Base-by-base conservation (phyloP, 2,329 filamentous ascomycete genomes). In the Gremmenia infestans region DNA sequence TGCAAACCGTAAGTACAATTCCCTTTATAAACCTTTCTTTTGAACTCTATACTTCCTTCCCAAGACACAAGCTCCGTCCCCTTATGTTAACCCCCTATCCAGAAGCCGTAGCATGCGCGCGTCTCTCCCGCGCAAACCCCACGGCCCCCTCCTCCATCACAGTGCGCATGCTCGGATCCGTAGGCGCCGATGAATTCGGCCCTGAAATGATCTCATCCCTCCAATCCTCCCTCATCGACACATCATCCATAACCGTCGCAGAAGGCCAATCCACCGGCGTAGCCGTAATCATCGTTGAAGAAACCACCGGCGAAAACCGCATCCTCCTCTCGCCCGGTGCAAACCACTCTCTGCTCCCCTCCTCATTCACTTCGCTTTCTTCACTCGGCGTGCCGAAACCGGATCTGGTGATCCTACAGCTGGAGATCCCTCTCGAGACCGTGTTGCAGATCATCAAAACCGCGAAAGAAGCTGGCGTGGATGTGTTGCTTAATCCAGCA, bases 401-500 rank as follows among this genome's bases (percentile, higher is more conserved):
- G 0, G 80, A 87, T 67, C 73, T 91, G 19, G 77, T 91, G 47
- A 79, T 91, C 58, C 78, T 91, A 78, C 88, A 92, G 76, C 81
- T 89, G n/a, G 88, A 92, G 72, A 88, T 90, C 35, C 87, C 87
- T 1, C 70, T 87, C 15, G 72, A 77, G 1, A 88, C 86, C 0
- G 82, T 89, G 14, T 70, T 90, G 50, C 78, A 80, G 37, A 82
- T 86, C 49, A 71, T 91, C 32, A 67, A 67, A 48, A 74, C 78
- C 12, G 80, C 81, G 8, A 73, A 77, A 25, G 65, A 65, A 32
- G 72, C 72, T 28, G 70, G 72, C 1, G 76, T 88, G 1, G 76
- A 81, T 37, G 86, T 93, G 2, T 80, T 97, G 50, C 80, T 96
- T 61, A 97, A 97, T 71, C 91, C 92, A 15, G 92, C 92, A 3